These are phyloP conservation scores for Penicillium tannophilum DNA, from an alignment of 495 filamentous ascomycete genomes.

Conservation along the genomic window DNA sequence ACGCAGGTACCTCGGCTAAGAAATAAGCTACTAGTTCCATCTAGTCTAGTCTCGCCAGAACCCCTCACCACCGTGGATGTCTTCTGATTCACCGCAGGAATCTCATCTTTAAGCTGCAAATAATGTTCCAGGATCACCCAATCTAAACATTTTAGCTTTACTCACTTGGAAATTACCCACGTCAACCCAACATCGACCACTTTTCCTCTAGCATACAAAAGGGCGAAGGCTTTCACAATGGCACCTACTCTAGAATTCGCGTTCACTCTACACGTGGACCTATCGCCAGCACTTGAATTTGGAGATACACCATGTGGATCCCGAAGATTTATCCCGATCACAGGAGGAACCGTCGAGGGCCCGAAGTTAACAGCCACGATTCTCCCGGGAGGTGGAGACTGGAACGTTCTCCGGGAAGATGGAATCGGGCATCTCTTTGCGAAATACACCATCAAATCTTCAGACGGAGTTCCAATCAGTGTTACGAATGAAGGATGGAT, in stretches of 20 bases:
- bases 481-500: constrained; percentile 17
- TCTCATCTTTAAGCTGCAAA: neutral
- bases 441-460: constrained; percentile 13
- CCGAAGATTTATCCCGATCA: constrained; percentile 13
- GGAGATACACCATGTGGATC: constrained; percentile 7
- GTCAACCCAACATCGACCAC: neutral
- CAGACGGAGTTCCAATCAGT: constrained; percentile 7
- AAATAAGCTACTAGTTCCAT: neutral
- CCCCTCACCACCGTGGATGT: neutral
- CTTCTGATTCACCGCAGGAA: neutral
- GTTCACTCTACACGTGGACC: constrained; percentile 12
- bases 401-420: constrained; percentile 12
- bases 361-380: constrained; percentile 12
- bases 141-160: neutral
- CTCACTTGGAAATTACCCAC: neutral
- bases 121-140: neutral
- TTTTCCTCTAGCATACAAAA: neutral
- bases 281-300: constrained; percentile 11
- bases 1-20: neutral
- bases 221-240: constrained; percentile 1
- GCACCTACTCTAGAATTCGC: constrained; percentile 12
- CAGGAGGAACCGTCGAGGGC: constrained; percentile 8
- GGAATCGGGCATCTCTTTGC: constrained; percentile 7
- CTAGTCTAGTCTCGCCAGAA: neutral
- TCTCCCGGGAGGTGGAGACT: constrained; percentile 12